Base-by-base conservation (phyloP, 257 asterid species). In the Ocimum tenuiflorum region DNA sequence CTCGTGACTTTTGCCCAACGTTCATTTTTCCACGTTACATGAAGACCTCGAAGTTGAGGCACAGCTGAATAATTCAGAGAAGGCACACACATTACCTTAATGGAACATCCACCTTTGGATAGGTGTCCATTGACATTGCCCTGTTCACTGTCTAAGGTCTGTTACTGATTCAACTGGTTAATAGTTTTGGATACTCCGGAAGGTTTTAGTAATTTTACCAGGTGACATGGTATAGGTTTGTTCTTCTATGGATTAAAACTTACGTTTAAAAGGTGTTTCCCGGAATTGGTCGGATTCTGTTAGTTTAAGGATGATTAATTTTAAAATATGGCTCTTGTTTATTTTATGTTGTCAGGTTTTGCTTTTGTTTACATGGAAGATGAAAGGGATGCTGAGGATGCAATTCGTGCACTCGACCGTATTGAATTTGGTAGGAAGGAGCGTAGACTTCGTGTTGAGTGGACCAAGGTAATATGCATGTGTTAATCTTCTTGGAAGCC, bases 361-460 rank as follows among this genome's bases (percentile, higher is more conserved):
- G 79, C 75, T 60, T 90, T 87, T 71, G 83, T 90, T 48, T 87
- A 87, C 77, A 87, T 90, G 95, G 94, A 81, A 46, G 95, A 87
- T 70, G 97, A 90, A 70, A 80, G 96, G 69, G 96, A 87, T 76
- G 97, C 91, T 1, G 90, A 87, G 56, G 91, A 90, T 73, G 97
- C 97, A 19, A 85, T 90, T 24, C 88, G 89, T 41, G 82, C 78
- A 36, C 94, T 90, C 55, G 96, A 90, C 75, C 82, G 86, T 13
- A 73, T 78, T 38, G 96, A 85, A 49, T 90, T 85, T 78, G 97
- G 97, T 38, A 80, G 91, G 58, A 85, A 84, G 73, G 88, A 95
- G 6, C 92, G 95, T 8, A 78, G 94, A 38, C 89, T 90, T 31
- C 87, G 91, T 68, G 97, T 90, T 78, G 97, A 90, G 79, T 90